Evolutionary conservation across 1,284 basidiomycete genomes (phyloP), one percentile per base, ranked within the genome.

Genomic region (Mycena citricolor): DNA sequence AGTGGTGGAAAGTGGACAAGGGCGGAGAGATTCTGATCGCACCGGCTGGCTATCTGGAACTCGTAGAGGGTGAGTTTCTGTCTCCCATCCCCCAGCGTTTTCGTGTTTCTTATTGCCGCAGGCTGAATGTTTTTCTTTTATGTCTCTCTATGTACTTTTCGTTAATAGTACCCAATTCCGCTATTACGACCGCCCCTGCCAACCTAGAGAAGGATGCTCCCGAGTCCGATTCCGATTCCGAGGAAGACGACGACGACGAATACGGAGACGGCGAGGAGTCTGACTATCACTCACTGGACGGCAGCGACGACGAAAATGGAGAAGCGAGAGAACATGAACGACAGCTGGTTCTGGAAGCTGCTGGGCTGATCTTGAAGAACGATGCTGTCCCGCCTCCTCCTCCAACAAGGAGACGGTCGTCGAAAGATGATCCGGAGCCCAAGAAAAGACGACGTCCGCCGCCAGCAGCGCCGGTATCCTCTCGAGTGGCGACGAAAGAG

Each of bases 1-100:
- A 91, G 60, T 97, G 94, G 94, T 97, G 90, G 89, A 95, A 94
- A 70, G 86, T 85, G 25, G 92, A 94, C 67, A 78, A 80, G 61
- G 79, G 77, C 44, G 92, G 92, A 25, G 67, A 83, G 48, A 81
- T 94, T 47, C 88, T 88, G 68, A 83, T 94, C 58, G 90, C 94
- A 4, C 94, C 94, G 34, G 90, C 91, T 30, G 81, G 84, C 14
- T 97, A 95, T 62, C 65, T 97, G 61, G 88, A 94, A 65, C 64
- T 86, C 57, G 71, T 74, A 57, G 82, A 86, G 77, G 90, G 90
- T 93, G 84, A 92, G 90, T 93, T 65, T 52, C 60, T 59, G 63
- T 61, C 62, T 62, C 54, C 57, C 61, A 66, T 61, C 64, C 61
- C 68, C 70, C 73, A 75, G 68, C 74, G 71, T 79, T 70, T 67